Evolutionary conservation across 352 stramenopile species (phyloP), one percentile per base, ranked within the genome.

Genomic region (Pythium pyrilobum): DNA sequence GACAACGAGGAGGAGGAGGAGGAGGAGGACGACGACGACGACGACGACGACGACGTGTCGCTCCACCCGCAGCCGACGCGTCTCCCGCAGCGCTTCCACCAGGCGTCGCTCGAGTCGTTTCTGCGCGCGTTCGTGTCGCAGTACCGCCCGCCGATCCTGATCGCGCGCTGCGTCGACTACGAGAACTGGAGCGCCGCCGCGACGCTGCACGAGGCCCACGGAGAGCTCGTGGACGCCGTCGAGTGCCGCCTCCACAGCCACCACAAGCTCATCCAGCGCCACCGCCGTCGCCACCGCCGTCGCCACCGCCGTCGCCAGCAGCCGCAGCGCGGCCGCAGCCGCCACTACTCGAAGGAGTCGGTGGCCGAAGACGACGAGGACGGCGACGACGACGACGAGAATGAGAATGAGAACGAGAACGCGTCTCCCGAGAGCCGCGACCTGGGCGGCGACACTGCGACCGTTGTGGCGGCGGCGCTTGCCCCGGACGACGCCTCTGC

Each of bases 141-240:
- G 41, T 95, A 92, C 56, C 81, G 84, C 0, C 81, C 84, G 5
- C 82, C 84, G 3, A 72, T 89, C 13, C 73, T 95, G 64, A 71
- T 92, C 18, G 62, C 83, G 25, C 77, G 84, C 7, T 92, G 81
- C 59, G 70, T 89, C 7, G 84, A 95, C 63, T 92, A 84, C 32
- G 75, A 67, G 13, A 92, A 95, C 50, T 95, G 84, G 84, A 77
- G 66, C 20, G 84, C 81, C 0, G 84, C 84, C 0, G 84, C 84
- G 1, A 78, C 69, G 47, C 67, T 92, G 18, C 91, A 92, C 34
- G 74, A 95, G 70, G 81, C 69, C 3, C 77, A 95, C 21, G 81
- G 74, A 11, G 84, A 92, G 51, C 59, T 89, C 2, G 78, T 95
- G 1, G 80, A 95, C 54, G 84, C 84, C 5, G 68, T 95, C n/a